phyloP scores from a whole-genome alignment of 148 eudicot genomes.

The Fallopia convolvulus region DNA sequence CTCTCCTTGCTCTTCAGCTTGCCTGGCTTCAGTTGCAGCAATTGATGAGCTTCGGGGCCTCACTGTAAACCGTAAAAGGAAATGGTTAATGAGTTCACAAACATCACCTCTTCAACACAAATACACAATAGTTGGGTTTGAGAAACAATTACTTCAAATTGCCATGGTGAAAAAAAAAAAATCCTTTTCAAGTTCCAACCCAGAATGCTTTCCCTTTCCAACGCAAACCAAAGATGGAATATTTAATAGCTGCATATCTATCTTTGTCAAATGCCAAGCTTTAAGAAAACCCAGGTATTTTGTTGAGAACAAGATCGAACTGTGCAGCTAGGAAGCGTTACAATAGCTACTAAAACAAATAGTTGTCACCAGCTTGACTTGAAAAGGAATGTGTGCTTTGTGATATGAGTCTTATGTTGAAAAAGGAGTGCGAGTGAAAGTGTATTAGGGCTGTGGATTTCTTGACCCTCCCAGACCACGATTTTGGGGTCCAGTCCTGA shows the following conservation, averaged over 20 bases:
- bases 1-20: slow-evolving; percentile 38
- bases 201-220: background rate
- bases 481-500: too few relatives aligned
- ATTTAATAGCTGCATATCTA: background rate
- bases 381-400: too few relatives aligned
- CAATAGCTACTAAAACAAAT: too few relatives aligned
- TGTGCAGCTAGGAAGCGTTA: background rate
- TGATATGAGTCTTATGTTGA: too few relatives aligned
- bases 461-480: too few relatives aligned
- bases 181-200: background rate
- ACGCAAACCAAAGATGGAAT: background rate
- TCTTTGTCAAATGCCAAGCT: background rate
- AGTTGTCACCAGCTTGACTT: too few relatives aligned
- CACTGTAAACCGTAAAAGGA: slow-evolving; percentile 31
- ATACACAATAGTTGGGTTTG: too few relatives aligned
- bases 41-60: slow-evolving; percentile 50
- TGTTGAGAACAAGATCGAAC: background rate
- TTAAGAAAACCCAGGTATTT: background rate
- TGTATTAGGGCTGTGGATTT: background rate
- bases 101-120: too few relatives aligned
- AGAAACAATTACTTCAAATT: background rate
- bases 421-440: background rate
- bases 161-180: background rate
- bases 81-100: background rate
- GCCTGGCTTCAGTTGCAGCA: slow-evolving; percentile 34